Conservation (phyloP, 331 rosid species). For the Acacia pycnantha region DNA sequence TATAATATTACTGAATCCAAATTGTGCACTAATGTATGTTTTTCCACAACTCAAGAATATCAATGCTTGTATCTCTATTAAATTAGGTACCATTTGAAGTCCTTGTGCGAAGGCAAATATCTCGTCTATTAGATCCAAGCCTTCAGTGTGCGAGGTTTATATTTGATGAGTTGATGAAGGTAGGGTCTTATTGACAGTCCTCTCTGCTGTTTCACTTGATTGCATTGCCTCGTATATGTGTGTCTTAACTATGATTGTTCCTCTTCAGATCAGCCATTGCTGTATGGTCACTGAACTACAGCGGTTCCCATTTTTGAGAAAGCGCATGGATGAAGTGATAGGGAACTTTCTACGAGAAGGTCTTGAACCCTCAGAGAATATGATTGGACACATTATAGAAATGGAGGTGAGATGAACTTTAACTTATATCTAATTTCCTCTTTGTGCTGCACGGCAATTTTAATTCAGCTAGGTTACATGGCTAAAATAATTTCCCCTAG, state of each 20-base stretch:
- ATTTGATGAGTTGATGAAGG: constrained; percentile 90
- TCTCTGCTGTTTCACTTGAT: constrained; percentile 10
- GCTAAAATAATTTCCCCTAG: constrained; percentile 16
- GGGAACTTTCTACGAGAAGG: constrained; percentile 91
- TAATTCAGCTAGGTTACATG: background rate
- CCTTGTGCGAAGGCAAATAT: constrained; percentile 91
- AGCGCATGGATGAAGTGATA: constrained; percentile 95
- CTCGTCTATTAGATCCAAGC: constrained; percentile 94
- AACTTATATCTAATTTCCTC: constrained; percentile 5
- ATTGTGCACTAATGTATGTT: background rate
- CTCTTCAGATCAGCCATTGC: constrained; percentile 84
- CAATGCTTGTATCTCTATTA: constrained; percentile 26
- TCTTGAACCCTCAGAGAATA: constrained; percentile 86
- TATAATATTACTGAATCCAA: background rate
- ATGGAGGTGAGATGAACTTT: constrained; percentile 71
- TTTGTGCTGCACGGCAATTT: background rate
- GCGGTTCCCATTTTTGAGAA: constrained; percentile 90
- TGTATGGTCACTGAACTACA: constrained; percentile 88
- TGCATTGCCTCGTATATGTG: background rate
- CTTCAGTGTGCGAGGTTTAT: constrained; percentile 99
- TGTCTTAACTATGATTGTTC: constrained; percentile 17
- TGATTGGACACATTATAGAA: constrained; percentile 93
- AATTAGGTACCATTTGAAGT: constrained; percentile 92
- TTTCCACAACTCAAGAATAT: background rate
- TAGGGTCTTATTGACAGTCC: constrained; percentile 22